Conservation (phyloP, 2,329 filamentous ascomycete species). For the Pseudocercospora fuligena region DNA sequence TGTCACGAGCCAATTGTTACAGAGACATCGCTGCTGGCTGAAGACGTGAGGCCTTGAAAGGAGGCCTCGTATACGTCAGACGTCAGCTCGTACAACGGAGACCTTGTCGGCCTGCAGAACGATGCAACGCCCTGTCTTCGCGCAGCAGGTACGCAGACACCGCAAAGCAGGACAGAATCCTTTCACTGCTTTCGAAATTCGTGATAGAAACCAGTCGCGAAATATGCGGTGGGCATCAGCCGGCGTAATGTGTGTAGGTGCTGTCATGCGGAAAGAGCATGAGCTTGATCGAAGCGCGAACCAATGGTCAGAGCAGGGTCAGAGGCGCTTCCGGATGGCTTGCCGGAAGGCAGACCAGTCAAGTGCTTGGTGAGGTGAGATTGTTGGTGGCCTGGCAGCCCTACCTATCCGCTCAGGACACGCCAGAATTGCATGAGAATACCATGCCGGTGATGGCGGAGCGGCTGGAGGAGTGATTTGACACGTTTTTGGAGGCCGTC, state of each 20-base stretch:
- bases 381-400: neutral
- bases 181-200: neutral
- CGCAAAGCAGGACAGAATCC: conserved; percentile 5
- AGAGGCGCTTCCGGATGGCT: neutral
- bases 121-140: neutral
- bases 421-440: neutral
- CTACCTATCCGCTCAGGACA: neutral
- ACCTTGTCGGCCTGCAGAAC: neutral
- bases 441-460: neutral
- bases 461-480: neutral
- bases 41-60: conserved; percentile 1
- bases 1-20: neutral
- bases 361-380: neutral
- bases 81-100: conserved; percentile 8
- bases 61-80: conserved; percentile 8
- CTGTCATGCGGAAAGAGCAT: neutral
- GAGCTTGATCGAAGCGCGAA: neutral
- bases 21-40: neutral
- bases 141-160: conserved; percentile 3
- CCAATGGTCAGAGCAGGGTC: neutral
- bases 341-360: neutral
- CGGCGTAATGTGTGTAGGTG: neutral
- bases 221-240: neutral
- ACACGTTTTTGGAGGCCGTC: neutral
- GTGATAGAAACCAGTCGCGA: neutral